Percentiles rank a stretch among this genome's conserved stretches.
These are phyloP conservation scores for Lachancea meyersii DNA, from an alignment of 805 yeast genomes.

Conservation along the genomic window DNA sequence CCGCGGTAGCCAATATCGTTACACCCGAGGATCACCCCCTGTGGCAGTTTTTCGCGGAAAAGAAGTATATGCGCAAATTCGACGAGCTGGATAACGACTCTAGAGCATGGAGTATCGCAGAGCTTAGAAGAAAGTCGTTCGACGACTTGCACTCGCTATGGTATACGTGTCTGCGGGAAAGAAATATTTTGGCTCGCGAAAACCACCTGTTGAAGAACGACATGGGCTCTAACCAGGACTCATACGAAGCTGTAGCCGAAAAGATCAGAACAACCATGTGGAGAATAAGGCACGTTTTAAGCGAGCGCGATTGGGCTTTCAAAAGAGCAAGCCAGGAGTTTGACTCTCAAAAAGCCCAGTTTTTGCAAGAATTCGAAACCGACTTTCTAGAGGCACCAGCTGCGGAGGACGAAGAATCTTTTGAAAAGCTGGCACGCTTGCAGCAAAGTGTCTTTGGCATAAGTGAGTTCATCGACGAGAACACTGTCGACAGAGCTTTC, in stretches of 20 bases:
- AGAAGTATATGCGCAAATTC: slow-evolving; percentile 52
- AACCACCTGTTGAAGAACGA: slow-evolving; percentile 47
- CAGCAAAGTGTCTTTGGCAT: slow-evolving; percentile 84
- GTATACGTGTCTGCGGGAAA: slow-evolving; percentile 79
- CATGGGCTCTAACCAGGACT: slow-evolving; percentile 36
- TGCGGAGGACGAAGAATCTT: slow-evolving; percentile 51
- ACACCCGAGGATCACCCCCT: slow-evolving; percentile 85
- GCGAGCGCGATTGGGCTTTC: slow-evolving; percentile 75
- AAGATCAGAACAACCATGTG: slow-evolving; percentile 58
- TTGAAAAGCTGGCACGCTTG: slow-evolving; percentile 67
- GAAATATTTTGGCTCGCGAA: slow-evolving; percentile 76
- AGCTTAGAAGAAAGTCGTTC: slow-evolving; percentile 82
- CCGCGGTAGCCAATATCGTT: slow-evolving; percentile 64
- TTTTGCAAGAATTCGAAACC: slow-evolving; percentile 51
- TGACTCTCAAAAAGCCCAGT: slow-evolving; percentile 36
- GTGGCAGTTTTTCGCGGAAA: slow-evolving; percentile 81
- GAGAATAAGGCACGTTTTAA: slow-evolving; percentile 78
- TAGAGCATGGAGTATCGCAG: slow-evolving; percentile 82
- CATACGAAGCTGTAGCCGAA: slow-evolving; percentile 34
- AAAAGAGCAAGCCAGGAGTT: slow-evolving; percentile 50
- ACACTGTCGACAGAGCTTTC: slow-evolving; percentile 52
- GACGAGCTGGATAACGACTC: slow-evolving; percentile 50
- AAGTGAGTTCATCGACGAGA: slow-evolving; percentile 55
- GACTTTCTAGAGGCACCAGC: slow-evolving; percentile 51
- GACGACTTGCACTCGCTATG: slow-evolving; percentile 89